These are phyloP conservation scores for Saccharomyces eubayanus DNA, from an alignment of 805 yeast species.

Conservation along the genomic window DNA sequence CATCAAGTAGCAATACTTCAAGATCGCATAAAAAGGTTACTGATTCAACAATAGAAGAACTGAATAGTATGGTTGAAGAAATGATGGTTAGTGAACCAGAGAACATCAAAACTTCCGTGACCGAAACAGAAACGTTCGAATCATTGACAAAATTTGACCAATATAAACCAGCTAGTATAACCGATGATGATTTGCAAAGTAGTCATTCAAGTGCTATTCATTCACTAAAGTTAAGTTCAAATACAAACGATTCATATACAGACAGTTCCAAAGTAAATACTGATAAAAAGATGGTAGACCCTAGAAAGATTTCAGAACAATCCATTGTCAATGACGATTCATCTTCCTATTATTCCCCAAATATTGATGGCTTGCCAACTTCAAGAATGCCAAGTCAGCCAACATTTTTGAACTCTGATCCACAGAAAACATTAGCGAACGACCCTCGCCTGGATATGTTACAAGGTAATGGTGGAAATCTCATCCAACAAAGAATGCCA, in stretches of 20 bases:
- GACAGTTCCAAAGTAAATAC: not conserved
- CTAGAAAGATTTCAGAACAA: not conserved
- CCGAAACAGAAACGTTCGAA: slow-evolving; percentile 20
- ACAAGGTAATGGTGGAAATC: not conserved
- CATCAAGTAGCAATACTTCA: slow-evolving; percentile 2
- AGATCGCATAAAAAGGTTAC: slow-evolving; percentile 9
- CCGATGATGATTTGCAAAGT: slow-evolving; percentile 10
- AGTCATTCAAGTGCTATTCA: slow-evolving; percentile 11
- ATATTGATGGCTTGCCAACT: not conserved
- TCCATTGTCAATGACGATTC: not conserved
- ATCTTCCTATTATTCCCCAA: not conserved
- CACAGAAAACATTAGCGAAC: not conserved
- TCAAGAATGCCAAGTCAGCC: not conserved
- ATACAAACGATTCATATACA: slow-evolving; percentile 1
- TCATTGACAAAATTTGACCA: slow-evolving; percentile 24
- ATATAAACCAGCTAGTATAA: slow-evolving; percentile 22
- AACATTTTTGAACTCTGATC: not conserved
- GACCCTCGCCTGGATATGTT: not conserved
- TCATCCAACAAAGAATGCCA: not conserved
- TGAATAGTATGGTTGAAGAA: slow-evolving; percentile 32
- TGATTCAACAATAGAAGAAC: slow-evolving; percentile 24
- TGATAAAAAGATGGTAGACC: not conserved
- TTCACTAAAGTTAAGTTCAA: slow-evolving; percentile 8
- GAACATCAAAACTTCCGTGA: slow-evolving; percentile 4
- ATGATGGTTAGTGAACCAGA: slow-evolving; percentile 15